These are phyloP conservation scores for Cucurbita moschata DNA, from an alignment of 306 rosid species.

Conservation along the genomic window DNA sequence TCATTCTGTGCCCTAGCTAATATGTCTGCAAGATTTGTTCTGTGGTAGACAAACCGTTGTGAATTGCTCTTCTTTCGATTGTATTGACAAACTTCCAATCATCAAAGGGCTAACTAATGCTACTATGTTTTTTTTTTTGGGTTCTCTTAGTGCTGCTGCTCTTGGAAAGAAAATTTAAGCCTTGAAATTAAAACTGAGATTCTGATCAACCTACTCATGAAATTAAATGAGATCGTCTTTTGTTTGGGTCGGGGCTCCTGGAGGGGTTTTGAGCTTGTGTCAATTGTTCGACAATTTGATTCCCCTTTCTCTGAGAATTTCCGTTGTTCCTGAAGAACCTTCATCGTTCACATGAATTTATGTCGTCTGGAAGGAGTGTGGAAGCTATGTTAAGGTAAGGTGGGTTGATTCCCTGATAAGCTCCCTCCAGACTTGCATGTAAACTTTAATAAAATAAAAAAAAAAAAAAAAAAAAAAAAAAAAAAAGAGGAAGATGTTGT, in stretches of 20 bases:
- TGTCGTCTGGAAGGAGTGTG: too few relatives aligned
- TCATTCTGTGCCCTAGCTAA: neutral
- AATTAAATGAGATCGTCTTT: neutral
- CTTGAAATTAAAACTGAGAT: neutral
- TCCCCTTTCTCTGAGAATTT: neutral
- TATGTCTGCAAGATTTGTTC: neutral
- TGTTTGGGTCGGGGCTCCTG: neutral
- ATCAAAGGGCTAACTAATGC: neutral
- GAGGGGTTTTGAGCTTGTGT: neutral
- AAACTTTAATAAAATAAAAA: too few relatives aligned
- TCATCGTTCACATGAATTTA: too few relatives aligned
- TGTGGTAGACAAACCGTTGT: neutral
- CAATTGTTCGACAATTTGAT: neutral
- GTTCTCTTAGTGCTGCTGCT: neutral
- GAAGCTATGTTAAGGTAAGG: neutral
- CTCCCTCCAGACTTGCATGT: neutral
- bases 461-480: neutral
- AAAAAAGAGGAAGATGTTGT: neutral
- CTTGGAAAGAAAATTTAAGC: neutral
- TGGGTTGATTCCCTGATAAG: neutral
- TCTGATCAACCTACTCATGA: neutral
- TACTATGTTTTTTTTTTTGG: neutral
- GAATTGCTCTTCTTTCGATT: neutral
- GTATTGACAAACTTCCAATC: neutral
- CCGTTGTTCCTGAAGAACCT: too few relatives aligned